Base-by-base conservation (phyloP, 179 eudicot genomes). In the Nepenthes alata region DNA sequence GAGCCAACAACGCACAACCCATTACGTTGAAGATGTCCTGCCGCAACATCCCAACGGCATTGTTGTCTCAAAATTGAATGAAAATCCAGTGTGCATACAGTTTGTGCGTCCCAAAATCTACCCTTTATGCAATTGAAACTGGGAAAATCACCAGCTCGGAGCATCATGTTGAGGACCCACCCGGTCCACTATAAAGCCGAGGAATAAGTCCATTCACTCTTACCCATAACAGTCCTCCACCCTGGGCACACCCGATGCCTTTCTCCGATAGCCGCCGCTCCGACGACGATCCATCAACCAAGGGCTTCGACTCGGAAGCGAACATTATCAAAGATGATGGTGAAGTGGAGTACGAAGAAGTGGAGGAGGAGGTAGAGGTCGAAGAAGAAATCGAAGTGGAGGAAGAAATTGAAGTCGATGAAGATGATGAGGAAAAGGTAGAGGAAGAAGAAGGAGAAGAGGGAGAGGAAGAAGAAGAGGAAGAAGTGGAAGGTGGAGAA, bases 301-400 rank as follows among this genome's bases (percentile, higher is more conserved):
- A 49, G 52, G 5, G 7, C 9, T 9, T 2, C n/a, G 6, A 7
- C n/a, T 5, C n/a, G n/a, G 11, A 49, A 13, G 3, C 52, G 9
- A 49, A 49, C n/a, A 7, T 49, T 49, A 49, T 13, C n/a, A 9
- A 49, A 11, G 9, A n/a, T 12, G 55, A 52, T 13, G 55, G n/a
- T 13, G 55, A 52, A 52, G 55, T 11, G n/a, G 55, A 52, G 55
- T 52, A 11, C 55, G 55, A 52, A 16, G 55, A 52, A 52, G 16
- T 52, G 16, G 55, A 52, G 55, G 55, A 52, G 45, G 45, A 41
- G 45, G 8, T 41, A 4, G 45, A 41, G 8, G 45, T 41, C 45
- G 45, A 41, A 41, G 45, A 41, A n/a, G 55, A 52, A n/a, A 52
- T 52, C 2, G 55, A 52, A 4, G 55, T 52, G 55, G 55, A 52